These are phyloP conservation scores for Laguncularia racemosa DNA, from an alignment of 345 rosid species.

Conservation along the genomic window DNA sequence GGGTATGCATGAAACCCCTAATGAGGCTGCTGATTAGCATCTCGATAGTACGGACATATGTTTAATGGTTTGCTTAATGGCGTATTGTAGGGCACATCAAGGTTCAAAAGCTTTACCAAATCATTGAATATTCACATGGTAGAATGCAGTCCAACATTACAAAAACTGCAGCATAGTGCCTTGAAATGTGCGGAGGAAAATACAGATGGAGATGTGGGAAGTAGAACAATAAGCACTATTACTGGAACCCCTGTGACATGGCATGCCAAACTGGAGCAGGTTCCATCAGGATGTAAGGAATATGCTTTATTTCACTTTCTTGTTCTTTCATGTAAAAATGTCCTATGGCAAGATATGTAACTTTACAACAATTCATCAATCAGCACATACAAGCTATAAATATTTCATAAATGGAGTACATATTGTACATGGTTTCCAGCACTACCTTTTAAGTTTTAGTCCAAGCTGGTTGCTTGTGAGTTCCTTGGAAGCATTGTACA, in stretches of 20 bases:
- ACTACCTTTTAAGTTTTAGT: no score
- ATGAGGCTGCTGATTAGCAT: background rate
- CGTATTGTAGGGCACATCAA: conserved; percentile 58
- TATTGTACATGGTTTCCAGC: no score
- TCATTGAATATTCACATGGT: conserved; percentile 77
- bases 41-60: no score
- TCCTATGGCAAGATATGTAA: no score
- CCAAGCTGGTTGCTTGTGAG: no score
- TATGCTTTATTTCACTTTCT: conserved; percentile 11
- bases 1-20: conserved; percentile 32
- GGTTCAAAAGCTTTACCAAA: conserved; percentile 64
- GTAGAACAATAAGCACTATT: conserved; percentile 39
- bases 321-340: background rate
- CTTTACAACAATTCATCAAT: no score
- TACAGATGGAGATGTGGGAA: conserved; percentile 23
- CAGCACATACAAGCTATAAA: no score
- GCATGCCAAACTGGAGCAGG: conserved; percentile 76
- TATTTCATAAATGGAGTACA: no score
- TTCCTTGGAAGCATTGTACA: no score
- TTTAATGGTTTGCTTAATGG: background rate
- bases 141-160: conserved; percentile 79
- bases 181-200: conserved; percentile 53
- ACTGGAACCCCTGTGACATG: conserved; percentile 65
- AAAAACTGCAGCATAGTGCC: conserved; percentile 60
- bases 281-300: conserved; percentile 74